These are phyloP conservation scores for Zalaria sp. DNA, from an alignment of 2,329 filamentous ascomycete genomes.

Conservation along the genomic window DNA sequence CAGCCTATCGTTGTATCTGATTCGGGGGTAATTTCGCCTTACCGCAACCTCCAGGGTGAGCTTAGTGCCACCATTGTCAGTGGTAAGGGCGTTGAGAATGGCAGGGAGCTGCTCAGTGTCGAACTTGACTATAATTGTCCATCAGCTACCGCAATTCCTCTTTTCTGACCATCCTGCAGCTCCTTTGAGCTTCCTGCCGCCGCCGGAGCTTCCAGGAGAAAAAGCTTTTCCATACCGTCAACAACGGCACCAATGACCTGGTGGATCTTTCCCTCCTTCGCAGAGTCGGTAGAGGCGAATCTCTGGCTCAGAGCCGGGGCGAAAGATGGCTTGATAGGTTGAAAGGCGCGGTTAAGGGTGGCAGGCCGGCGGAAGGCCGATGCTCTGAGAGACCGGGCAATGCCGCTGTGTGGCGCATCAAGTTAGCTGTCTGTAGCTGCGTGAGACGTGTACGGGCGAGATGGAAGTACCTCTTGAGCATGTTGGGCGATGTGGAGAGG, in stretches of 20 bases:
- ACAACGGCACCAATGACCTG: constrained; percentile 98
- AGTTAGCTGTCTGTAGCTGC: constrained; percentile 13
- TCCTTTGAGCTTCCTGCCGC: not conserved
- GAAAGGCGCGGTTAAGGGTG: constrained; percentile 40
- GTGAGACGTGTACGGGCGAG: constrained; percentile 9
- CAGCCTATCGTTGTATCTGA: constrained; percentile 1
- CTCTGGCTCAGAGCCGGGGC: constrained; percentile 45
- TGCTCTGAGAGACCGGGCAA: constrained; percentile 51
- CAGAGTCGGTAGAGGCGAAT: constrained; percentile 45
- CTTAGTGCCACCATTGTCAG: constrained; percentile 83
- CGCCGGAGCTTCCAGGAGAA: constrained; percentile 9
- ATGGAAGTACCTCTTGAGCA: constrained; percentile 60
- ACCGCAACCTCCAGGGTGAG: constrained; percentile 93
- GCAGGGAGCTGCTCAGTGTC: constrained; percentile 82
- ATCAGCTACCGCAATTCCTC: not conserved
- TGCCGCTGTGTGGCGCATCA: constrained; percentile 39
- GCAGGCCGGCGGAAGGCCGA: constrained; percentile 43
- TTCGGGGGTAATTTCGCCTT: constrained; percentile 32
- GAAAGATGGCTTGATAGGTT: constrained; percentile 42
- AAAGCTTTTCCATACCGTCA: constrained; percentile 55
- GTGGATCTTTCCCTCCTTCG: constrained; percentile 49
- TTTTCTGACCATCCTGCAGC: not conserved
- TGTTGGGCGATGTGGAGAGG: constrained; percentile 50
- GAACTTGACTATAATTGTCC: constrained; percentile 68
- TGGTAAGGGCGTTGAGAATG: constrained; percentile 95